A percentile compares a stretch with the other conserved stretches of the same genome.
phyloP scores from a whole-genome alignment of 176 grass and related monocot species.

The Otatea glauca region DNA sequence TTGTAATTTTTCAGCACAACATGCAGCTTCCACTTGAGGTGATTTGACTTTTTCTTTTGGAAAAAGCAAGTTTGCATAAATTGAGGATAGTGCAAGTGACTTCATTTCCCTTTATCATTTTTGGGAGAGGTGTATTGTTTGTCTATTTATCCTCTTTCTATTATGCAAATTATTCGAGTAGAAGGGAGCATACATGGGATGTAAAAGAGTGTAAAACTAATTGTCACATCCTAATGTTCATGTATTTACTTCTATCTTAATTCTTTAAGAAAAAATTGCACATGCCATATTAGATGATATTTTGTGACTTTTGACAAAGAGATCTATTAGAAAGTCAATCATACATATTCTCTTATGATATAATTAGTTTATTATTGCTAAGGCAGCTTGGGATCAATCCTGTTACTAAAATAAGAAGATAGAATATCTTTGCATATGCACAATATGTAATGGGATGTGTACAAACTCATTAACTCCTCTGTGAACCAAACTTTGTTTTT shows the following conservation, averaged over 20 bases:
- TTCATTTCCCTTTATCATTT: not conserved
- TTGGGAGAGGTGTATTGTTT: not conserved
- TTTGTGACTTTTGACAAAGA: not conserved
- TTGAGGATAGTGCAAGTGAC: not conserved
- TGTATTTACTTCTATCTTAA: not conserved
- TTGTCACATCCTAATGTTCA: not conserved
- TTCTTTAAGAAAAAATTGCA: not conserved
- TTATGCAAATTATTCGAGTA: not conserved
- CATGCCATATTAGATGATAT: not conserved
- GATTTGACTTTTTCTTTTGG: not conserved
- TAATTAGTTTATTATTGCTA: not conserved
- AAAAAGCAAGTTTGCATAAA: not conserved
- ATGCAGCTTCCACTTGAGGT: not conserved
- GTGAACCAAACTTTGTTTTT: not conserved
- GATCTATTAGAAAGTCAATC: not conserved
- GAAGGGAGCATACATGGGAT: slow-evolving; percentile 3
- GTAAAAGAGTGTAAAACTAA: not conserved
- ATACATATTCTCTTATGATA: slow-evolving; percentile 9
- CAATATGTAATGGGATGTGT: slow-evolving; percentile 1
- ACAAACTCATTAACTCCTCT: not conserved
- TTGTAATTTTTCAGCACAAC: slow-evolving; percentile 20
- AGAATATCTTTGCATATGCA: slow-evolving; percentile 6
- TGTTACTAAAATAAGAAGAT: slow-evolving; percentile 13
- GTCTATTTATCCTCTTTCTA: not conserved
- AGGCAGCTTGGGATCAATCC: not conserved